phyloP scores from a whole-genome alignment of 2,329 filamentous ascomycete species.

The Monilinia fructigena region DNA sequence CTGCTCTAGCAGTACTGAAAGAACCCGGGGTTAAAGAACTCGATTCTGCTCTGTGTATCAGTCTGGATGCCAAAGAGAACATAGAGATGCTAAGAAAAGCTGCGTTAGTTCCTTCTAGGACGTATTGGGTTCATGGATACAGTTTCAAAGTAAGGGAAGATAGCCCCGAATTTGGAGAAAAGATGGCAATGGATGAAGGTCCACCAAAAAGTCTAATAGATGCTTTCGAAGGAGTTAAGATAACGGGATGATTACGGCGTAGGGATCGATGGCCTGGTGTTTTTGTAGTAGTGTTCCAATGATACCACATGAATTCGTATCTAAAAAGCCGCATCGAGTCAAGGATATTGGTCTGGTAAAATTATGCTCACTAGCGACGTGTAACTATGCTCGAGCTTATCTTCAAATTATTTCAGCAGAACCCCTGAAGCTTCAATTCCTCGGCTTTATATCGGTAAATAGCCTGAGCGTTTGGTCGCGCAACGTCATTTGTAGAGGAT shows the following conservation, averaged over 20 bases:
- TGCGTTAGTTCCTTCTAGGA: constrained; percentile 25
- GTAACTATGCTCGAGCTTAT: constrained; percentile 4
- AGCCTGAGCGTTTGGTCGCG: not conserved
- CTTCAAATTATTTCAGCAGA: not conserved
- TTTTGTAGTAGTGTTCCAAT: constrained; percentile 9
- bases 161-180: constrained; percentile 31
- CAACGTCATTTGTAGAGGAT: constrained; percentile 12
- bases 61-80: constrained; percentile 54
- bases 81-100: constrained; percentile 42
- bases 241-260: not conserved
- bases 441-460: constrained; percentile 7
- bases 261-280: not conserved
- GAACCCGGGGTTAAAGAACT: constrained; percentile 68
- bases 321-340: not conserved
- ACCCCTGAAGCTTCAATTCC: not conserved
- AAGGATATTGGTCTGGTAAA: not conserved
- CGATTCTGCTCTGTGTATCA: constrained; percentile 76
- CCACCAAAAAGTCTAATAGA: constrained; percentile 23
- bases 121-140: constrained; percentile 35
- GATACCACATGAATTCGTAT: constrained; percentile 19
- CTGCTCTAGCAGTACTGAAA: constrained; percentile 71
- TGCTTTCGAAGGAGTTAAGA: constrained; percentile 21
- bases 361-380: not conserved
- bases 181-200: constrained; percentile 28
- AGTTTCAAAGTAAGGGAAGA: constrained; percentile 34